Evolutionary conservation across 768 basidiomycete species (phyloP).

Genomic region (Termitomyces sp.): DNA sequence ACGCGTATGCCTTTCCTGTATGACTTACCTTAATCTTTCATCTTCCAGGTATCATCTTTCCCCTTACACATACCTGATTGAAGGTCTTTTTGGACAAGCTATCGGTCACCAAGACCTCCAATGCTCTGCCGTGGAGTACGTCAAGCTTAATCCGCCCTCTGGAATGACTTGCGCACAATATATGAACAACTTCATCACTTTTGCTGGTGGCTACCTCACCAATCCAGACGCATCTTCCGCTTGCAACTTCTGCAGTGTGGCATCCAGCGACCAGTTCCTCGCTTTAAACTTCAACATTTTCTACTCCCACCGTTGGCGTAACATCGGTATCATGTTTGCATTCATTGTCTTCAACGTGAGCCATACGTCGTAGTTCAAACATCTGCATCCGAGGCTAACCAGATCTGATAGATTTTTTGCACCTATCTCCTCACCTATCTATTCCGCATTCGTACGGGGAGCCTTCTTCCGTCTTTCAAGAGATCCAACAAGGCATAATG

Average conservation of each 20-base stretch:
- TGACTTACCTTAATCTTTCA: no score
- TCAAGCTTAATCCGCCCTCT: slow-evolving; percentile 46
- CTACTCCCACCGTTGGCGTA: slow-evolving; percentile 51
- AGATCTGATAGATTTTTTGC: slow-evolving; percentile 29
- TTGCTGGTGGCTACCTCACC: slow-evolving; percentile 52
- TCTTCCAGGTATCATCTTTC: slow-evolving; percentile 33
- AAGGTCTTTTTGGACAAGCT: slow-evolving; percentile 35
- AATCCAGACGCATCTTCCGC: slow-evolving; percentile 48
- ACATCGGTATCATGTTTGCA: slow-evolving; percentile 48
- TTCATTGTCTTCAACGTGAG: slow-evolving; percentile 49
- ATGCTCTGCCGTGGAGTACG: slow-evolving; percentile 53
- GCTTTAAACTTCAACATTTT: slow-evolving; percentile 47
- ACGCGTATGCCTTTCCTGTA: no score
- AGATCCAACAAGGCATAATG: slow-evolving; percentile 13
- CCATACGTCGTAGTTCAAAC: background rate
- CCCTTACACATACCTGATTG: slow-evolving; percentile 56
- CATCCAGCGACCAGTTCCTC: slow-evolving; percentile 60
- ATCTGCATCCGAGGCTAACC: background rate
- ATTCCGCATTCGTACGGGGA: slow-evolving; percentile 41
- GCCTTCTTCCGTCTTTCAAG: slow-evolving; percentile 24
- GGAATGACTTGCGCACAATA: slow-evolving; percentile 53
- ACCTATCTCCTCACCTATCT: slow-evolving; percentile 46
- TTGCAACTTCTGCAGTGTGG: slow-evolving; percentile 58
- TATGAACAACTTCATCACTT: slow-evolving; percentile 43
- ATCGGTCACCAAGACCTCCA: slow-evolving; percentile 37